Evolutionary conservation across 176 grass and related monocot species (phyloP).

Genomic region (Olyra latifolia): DNA sequence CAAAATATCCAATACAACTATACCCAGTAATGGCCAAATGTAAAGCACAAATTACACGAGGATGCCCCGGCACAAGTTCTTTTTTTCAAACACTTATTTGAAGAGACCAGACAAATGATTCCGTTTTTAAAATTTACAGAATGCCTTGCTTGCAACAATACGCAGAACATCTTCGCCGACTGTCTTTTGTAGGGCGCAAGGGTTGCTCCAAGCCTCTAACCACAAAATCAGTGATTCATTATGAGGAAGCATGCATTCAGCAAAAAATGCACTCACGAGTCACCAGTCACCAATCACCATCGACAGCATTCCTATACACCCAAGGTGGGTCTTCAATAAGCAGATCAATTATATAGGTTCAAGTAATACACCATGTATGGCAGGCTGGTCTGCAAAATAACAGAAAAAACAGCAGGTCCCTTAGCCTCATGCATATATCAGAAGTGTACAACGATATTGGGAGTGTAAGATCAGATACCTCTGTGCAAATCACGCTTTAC

Average conservation of each 20-base stretch:
- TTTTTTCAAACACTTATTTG: neutral
- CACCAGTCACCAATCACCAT: neutral
- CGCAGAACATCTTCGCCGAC: neutral
- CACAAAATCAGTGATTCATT: neutral
- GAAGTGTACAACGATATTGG: neutral
- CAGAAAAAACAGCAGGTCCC: neutral
- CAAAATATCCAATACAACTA: neutral
- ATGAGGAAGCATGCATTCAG: neutral
- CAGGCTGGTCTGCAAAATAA: neutral
- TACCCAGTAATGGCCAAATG: neutral
- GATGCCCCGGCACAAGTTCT: neutral
- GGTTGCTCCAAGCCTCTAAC: neutral
- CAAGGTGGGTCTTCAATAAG: neutral
- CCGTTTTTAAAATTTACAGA: neutral
- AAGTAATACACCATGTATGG: neutral
- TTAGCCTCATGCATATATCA: neutral
- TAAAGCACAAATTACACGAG: neutral
- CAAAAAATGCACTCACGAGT: neutral
- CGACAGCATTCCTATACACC: neutral
- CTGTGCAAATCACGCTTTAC: neutral
- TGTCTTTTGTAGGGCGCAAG: neutral
- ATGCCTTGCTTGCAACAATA: neutral
- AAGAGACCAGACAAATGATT: neutral
- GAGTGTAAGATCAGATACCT: constrained; percentile 23
- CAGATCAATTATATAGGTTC: neutral